phyloP scores from a whole-genome alignment of 768 basidiomycete species.

The Leccinellum luteum region DNA sequence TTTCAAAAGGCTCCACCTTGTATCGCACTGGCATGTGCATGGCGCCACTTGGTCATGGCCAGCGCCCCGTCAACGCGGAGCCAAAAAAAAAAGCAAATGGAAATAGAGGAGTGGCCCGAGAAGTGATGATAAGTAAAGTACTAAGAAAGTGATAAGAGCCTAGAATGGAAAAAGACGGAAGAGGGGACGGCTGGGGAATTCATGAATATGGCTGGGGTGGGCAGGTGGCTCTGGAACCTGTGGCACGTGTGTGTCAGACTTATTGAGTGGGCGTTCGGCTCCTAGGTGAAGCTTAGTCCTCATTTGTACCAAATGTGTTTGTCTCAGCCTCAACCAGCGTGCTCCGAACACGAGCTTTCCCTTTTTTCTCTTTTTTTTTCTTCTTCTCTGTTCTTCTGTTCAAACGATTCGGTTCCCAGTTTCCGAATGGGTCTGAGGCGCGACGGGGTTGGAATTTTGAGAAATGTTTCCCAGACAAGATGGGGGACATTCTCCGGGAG shows the following conservation, averaged over 20 bases:
- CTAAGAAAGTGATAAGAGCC: neutral
- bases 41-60: neutral
- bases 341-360: constrained; percentile 12
- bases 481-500: neutral
- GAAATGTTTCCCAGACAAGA: constrained; percentile 5
- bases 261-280: neutral
- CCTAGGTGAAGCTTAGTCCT: neutral
- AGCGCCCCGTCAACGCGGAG: neutral
- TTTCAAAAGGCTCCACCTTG: constrained; percentile 28
- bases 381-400: neutral
- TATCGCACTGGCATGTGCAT: neutral
- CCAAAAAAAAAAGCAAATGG: neutral
- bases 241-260: neutral
- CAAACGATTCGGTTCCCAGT: constrained; percentile 5
- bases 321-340: constrained; percentile 5
- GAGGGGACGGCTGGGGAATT: neutral
- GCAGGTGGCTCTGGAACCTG: neutral
- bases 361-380: neutral
- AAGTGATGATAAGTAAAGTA: neutral
- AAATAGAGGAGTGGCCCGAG: neutral
- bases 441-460: constrained; percentile 2
- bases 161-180: neutral
- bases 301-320: neutral
- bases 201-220: neutral
- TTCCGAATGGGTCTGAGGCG: constrained; percentile 21